These are phyloP conservation scores for Leishmania turanica DNA, from an alignment of 208 protist species.

Conservation along the genomic window DNA sequence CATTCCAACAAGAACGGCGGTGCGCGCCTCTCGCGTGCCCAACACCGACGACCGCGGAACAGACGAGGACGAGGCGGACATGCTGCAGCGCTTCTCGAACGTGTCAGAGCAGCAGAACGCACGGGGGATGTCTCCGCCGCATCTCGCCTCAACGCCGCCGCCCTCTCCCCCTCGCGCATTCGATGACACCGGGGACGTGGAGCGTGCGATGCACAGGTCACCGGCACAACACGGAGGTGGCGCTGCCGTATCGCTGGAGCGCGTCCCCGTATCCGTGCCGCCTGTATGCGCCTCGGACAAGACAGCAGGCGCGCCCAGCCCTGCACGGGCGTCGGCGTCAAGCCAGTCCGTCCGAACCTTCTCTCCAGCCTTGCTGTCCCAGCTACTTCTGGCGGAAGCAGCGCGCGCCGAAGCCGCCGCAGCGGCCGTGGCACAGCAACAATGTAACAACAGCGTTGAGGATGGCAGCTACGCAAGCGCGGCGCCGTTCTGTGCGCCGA, in stretches of 20 bases:
- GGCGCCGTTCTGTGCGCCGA: neutral
- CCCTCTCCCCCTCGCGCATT: neutral
- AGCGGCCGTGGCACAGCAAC: neutral
- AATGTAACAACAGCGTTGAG: neutral
- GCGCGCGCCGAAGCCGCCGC: conserved; percentile 15
- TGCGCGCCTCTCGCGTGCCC: neutral
- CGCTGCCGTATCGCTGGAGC: neutral
- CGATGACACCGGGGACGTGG: neutral
- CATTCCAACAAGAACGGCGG: neutral
- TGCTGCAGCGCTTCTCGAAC: conserved; percentile 42
- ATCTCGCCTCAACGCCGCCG: neutral
- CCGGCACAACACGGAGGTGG: neutral
- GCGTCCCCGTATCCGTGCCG: neutral
- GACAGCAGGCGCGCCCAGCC: too few species aligned
- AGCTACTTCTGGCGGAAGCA: conserved; percentile 22
- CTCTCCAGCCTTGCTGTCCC: conserved; percentile 11
- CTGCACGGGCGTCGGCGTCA: neutral
- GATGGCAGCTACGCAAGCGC: neutral
- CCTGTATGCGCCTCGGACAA: neutral
- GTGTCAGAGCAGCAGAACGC: neutral
- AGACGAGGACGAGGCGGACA: conserved; percentile 11
- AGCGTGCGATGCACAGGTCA: neutral
- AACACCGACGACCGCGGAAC: neutral
- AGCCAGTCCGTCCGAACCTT: neutral
- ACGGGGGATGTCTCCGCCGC: neutral